Conservation (phyloP, 2,329 filamentous ascomycete species). For the Ceratocystis alfenasii region DNA sequence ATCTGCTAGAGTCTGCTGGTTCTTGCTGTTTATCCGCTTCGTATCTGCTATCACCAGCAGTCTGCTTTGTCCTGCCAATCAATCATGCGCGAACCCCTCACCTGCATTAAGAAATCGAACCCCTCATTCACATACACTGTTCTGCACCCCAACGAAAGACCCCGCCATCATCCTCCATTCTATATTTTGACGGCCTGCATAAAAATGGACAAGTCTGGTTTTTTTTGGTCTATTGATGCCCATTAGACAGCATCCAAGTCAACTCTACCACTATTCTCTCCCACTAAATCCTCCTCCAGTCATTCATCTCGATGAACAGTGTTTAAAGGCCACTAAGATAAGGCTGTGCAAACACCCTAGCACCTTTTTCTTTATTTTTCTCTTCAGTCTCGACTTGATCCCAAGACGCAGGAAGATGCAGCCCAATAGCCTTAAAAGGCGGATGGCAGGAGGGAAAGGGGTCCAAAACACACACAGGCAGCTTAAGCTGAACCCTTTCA, state of each 20-base stretch:
- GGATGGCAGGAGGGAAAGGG: neutral
- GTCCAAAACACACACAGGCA: neutral
- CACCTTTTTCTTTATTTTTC: neutral
- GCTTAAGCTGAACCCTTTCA: neutral
- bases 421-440: neutral
- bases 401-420: neutral
- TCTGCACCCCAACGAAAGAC: neutral
- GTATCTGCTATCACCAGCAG: neutral
- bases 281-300: neutral
- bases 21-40: neutral
- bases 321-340: neutral
- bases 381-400: neutral
- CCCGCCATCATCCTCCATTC: neutral
- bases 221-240: neutral
- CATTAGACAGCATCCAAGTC: neutral
- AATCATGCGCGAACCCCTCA: conserved; percentile 15
- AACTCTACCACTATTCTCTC: neutral
- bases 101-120: conserved; percentile 5
- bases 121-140: neutral
- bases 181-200: neutral
- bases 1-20: neutral
- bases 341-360: neutral
- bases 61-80: neutral
- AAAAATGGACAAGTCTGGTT: neutral
- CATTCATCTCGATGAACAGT: neutral